Conservation (phyloP, 169 alveolate species). For the Theileria luwenshuni region DNA sequence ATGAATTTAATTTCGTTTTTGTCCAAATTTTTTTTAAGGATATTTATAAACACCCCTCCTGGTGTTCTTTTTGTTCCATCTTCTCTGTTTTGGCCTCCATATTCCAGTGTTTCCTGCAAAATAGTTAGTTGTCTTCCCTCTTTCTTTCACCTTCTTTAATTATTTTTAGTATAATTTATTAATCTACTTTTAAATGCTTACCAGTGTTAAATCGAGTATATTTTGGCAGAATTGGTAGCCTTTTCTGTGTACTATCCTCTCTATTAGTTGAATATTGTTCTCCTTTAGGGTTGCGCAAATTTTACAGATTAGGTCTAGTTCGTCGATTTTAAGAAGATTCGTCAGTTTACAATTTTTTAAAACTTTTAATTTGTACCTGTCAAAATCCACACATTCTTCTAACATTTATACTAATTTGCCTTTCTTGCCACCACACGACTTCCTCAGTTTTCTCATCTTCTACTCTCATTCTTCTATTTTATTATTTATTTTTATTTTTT, state of each 20-base stretch:
- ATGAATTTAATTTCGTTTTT: constrained; percentile 64
- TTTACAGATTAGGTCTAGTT: constrained; percentile 62
- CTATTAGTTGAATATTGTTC: constrained; percentile 61
- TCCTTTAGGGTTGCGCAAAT: constrained; percentile 60
- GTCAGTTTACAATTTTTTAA: constrained; percentile 46
- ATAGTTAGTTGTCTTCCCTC: background rate
- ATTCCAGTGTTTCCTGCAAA: constrained; percentile 39
- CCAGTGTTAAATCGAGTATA: constrained; percentile 54
- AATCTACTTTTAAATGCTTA: too few species aligned
- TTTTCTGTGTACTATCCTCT: constrained; percentile 66
- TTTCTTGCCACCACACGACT: constrained; percentile 30
- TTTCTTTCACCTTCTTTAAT: background rate
- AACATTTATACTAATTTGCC: constrained; percentile 27
- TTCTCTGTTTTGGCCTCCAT: constrained; percentile 54
- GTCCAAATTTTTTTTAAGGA: constrained; percentile 45
- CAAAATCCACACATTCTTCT: constrained; percentile 27
- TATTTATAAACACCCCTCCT: constrained; percentile 67
- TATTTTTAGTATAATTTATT: background rate
- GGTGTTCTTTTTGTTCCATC: constrained; percentile 66
- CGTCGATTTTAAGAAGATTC: constrained; percentile 46
- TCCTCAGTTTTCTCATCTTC: background rate
- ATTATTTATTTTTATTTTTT: background rate
- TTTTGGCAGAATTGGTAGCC: constrained; percentile 60
- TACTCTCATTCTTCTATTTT: too few species aligned
- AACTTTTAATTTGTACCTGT: constrained; percentile 34